Conservation (phyloP, 2,329 filamentous ascomycete species). For the Microcyclospora pomicola region DNA sequence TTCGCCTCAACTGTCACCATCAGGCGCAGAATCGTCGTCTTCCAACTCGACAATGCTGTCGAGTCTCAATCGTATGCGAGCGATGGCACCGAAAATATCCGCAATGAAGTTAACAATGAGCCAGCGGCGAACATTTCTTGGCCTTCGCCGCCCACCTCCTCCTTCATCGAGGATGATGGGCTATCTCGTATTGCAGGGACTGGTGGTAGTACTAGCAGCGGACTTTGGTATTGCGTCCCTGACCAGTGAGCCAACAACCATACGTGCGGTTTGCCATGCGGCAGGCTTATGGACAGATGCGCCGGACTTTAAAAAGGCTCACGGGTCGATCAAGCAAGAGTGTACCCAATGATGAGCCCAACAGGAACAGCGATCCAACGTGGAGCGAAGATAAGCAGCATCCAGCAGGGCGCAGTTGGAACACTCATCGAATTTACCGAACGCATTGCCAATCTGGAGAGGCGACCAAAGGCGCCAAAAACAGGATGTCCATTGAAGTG, state of each 20-base stretch:
- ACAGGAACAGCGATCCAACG: too few species aligned
- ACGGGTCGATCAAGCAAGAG: slow-evolving; percentile 1
- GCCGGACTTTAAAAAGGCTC: slow-evolving; percentile 9
- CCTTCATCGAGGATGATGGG: slow-evolving; percentile 18
- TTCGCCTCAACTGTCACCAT: too few species aligned
- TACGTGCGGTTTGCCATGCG: slow-evolving; percentile 14
- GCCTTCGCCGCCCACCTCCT: slow-evolving; percentile 17
- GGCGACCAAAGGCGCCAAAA: too few species aligned
- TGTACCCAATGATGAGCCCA: too few species aligned
- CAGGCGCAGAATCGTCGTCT: too few species aligned
- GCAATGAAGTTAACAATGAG: background rate
- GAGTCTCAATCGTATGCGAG: background rate
- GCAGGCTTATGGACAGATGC: slow-evolving; percentile 17
- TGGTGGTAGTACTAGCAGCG: slow-evolving; percentile 20
- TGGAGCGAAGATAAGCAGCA: too few species aligned
- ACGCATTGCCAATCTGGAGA: too few species aligned
- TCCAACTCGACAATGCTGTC: background rate
- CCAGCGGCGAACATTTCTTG: slow-evolving; percentile 18
- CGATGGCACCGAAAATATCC: background rate
- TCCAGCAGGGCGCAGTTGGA: too few species aligned
- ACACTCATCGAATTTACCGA: too few species aligned
- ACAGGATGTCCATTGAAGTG: too few species aligned
- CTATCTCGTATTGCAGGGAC: slow-evolving; percentile 21
- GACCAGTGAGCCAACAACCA: slow-evolving; percentile 11
- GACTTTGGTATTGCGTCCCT: slow-evolving; percentile 15